Base-by-base conservation (phyloP, 148 eudicot genomes). In the Vaccinium macrocarpon region DNA sequence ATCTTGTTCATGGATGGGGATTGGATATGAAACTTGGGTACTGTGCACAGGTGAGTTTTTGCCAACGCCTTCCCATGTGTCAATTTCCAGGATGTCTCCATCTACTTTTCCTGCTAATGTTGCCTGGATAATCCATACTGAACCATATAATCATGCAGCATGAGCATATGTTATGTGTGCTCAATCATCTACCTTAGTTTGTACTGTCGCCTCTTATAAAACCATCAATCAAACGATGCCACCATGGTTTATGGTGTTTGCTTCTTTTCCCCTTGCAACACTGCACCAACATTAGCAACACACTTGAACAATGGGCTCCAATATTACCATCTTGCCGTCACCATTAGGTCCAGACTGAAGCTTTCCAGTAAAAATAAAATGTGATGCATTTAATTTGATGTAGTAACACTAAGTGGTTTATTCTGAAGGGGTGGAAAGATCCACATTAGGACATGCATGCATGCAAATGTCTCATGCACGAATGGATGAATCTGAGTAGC, bases 1-100 rank as follows among this genome's bases (percentile, higher is more conserved):
- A 97, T 90, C 98, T 97, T 80, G 96, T 97, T 90, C 99, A 97
- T 88, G 99, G 99, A 81, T 97, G 99, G 99, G 99, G 99, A 85
- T 87, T 97, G 93, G 99, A 97, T 90, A 95, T 97, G 94, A 97
- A 97, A 92, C 96, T 97, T 70, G 99, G 99, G 78, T 97, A 97
- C 84, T 97, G 99, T 85, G 98, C 96, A 84, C 98, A 95, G 78
- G 86, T 85, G 61, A 80, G 83, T 25, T 72, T 53, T 53, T n/a
- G 42, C 76, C 21, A 92, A 1, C 42, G 64, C 73, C 27, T 82
- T 72, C 53, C 14, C 12, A 15, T 35, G 38, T 8, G 3, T 48
- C 25, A 42, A 42, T 64, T 32, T 38, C 35, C 32, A 11, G 42
- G 42, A 68, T 29, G 11, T 68, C 73, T 27, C 32, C 73, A 68